Evolutionary conservation across 1,284 basidiomycete genomes (phyloP).

Genomic region (Athelia sp.): DNA sequence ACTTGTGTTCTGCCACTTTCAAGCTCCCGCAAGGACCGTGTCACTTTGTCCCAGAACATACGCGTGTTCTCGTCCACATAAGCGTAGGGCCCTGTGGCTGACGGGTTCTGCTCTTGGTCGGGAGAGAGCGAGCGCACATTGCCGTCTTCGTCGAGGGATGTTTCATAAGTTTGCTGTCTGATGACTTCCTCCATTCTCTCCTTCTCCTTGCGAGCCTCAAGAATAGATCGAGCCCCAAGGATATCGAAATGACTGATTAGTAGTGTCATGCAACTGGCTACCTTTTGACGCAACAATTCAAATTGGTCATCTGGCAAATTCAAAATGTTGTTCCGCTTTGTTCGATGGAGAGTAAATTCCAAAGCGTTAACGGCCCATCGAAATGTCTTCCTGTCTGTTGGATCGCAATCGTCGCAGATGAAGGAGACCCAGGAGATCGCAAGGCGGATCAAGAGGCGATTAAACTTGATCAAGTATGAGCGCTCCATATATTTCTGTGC

Average conservation of each 20-base stretch:
- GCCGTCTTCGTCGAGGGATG: conserved; percentile 42
- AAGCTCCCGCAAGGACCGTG: conserved; percentile 54
- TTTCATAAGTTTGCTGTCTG: conserved; percentile 53
- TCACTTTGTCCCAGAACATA: conserved; percentile 68
- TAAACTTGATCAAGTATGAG: conserved; percentile 68
- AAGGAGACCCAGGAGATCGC: conserved; percentile 98
- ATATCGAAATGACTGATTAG: conserved; percentile 98
- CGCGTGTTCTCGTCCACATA: conserved; percentile 64
- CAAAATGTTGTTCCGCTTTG: conserved; percentile 86
- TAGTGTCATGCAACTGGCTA: conserved; percentile 94
- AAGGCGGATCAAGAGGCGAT: conserved; percentile 77
- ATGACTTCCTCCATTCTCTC: conserved; percentile 76
- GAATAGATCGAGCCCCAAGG: conserved; percentile 83
- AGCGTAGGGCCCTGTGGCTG: conserved; percentile 30
- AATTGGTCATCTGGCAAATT: conserved; percentile 88
- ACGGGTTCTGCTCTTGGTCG: conserved; percentile 29
- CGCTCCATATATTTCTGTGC: conserved; percentile 86
- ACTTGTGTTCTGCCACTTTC: conserved; percentile 60
- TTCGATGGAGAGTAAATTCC: conserved; percentile 90
- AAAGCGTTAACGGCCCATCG: conserved; percentile 97
- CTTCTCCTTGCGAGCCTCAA: conserved; percentile 87
- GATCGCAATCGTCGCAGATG: conserved; percentile 97
- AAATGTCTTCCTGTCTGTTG: conserved; percentile 95
- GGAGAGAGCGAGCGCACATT: conserved; percentile 28
- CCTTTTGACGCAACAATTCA: conserved; percentile 84